Conservation (phyloP, 2,329 filamentous ascomycete genomes). For the Hypoxylon sp. region DNA sequence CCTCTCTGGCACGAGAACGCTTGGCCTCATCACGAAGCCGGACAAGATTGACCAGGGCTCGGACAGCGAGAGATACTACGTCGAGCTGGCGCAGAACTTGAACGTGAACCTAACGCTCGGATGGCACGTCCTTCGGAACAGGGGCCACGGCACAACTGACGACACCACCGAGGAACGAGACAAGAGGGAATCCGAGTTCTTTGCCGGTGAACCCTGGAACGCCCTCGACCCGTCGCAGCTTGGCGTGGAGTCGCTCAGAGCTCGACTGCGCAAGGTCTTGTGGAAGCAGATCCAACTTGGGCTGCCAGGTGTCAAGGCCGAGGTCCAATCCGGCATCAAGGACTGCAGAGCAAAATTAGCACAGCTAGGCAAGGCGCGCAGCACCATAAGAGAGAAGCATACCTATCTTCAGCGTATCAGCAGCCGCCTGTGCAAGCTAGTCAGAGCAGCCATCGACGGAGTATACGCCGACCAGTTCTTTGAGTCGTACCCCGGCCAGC, state of each 20-base stretch:
- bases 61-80: conserved; percentile 40
- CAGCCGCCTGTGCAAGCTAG: conserved; percentile 47
- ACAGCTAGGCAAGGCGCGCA: conserved; percentile 53
- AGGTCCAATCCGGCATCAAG: conserved; percentile 45
- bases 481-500: conserved; percentile 38
- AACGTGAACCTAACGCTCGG: conserved; percentile 47
- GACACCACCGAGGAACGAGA: conserved; percentile 45
- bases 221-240: conserved; percentile 37
- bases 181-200: conserved; percentile 47
- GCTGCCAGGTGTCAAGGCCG: conserved; percentile 45
- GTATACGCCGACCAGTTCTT: conserved; percentile 56
- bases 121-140: conserved; percentile 52
- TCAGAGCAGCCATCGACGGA: conserved; percentile 53
- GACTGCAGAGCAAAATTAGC: conserved; percentile 46
- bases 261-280: conserved; percentile 52
- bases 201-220: conserved; percentile 40
- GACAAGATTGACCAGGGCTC: conserved; percentile 45
- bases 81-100: conserved; percentile 44
- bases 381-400: conserved; percentile 52
- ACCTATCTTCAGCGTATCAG: conserved; percentile 52
- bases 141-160: conserved; percentile 43
- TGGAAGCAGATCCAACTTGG: conserved; percentile 45
- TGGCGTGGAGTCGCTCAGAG: conserved; percentile 51
- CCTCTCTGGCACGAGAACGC: conserved; percentile 48
- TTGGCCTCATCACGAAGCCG: conserved; percentile 60